These are phyloP conservation scores for Leccinum variicolor DNA, from an alignment of 768 basidiomycete species.

Conservation along the genomic window DNA sequence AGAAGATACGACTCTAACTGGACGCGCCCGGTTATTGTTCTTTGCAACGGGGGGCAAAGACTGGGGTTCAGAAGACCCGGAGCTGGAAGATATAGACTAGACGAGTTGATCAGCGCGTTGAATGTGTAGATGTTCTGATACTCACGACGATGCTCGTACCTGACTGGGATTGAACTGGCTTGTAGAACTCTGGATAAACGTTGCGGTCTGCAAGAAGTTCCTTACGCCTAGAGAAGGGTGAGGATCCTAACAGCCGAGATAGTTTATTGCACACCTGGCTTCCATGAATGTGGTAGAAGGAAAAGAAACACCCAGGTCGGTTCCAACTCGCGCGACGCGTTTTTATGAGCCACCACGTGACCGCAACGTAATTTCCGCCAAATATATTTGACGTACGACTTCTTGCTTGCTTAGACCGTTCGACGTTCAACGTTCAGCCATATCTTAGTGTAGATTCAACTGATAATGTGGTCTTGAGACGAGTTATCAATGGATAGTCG, in stretches of 20 bases:
- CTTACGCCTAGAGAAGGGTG: constrained; percentile 18
- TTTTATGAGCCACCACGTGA: constrained; percentile 18
- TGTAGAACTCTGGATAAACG: constrained; percentile 30
- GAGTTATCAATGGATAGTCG: too few relatives aligned
- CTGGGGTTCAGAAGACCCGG: constrained; percentile 17
- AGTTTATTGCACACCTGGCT: constrained; percentile 16
- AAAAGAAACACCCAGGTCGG: not conserved
- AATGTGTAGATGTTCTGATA: not conserved
- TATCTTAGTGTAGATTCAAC: too few relatives aligned
- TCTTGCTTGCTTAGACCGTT: too few relatives aligned
- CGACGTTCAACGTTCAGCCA: too few relatives aligned
- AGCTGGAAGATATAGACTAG: constrained; percentile 26
- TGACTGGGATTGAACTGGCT: constrained; percentile 1
- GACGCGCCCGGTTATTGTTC: constrained; percentile 7
- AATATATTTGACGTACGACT: too few relatives aligned
- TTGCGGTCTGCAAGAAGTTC: constrained; percentile 25
- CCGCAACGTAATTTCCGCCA: not conserved
- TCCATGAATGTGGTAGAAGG: constrained; percentile 21
- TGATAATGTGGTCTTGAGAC: too few relatives aligned
- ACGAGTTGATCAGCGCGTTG: not conserved
- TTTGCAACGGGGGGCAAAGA: constrained; percentile 13
- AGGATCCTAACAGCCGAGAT: not conserved
- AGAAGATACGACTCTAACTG: constrained; percentile 29
- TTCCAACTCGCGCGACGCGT: constrained; percentile 22
- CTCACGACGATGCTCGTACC: constrained; percentile 23